Evolutionary conservation across 495 filamentous ascomycete genomes (phyloP).

Genomic region (Lasiosphaeria hispida): DNA sequence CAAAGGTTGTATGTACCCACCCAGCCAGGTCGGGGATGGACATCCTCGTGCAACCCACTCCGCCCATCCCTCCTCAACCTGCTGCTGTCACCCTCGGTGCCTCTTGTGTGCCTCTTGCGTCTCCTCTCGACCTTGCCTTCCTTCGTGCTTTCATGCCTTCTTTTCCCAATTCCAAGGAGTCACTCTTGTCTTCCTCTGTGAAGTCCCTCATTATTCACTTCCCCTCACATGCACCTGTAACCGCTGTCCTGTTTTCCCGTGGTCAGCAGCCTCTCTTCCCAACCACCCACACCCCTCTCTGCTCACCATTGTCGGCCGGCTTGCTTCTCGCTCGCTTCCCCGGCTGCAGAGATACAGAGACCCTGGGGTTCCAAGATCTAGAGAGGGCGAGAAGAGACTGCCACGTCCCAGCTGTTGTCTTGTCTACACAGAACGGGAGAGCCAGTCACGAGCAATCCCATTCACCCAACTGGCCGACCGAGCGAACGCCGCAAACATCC

Average conservation of each 20-base stretch:
- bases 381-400: too few species aligned
- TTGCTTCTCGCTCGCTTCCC: conserved; percentile 2
- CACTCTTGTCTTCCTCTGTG: conserved; percentile 5
- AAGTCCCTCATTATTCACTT: conserved; percentile 5
- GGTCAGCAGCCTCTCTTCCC: not conserved
- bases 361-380: too few species aligned
- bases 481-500: not conserved
- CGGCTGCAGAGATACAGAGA: too few species aligned
- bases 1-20: not conserved
- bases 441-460: not conserved
- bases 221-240: conserved; percentile 1
- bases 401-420: too few species aligned
- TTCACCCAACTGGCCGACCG: conserved; percentile 1
- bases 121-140: not conserved
- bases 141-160: not conserved
- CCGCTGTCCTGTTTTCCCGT: not conserved
- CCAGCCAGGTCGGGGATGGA: conserved; percentile 2
- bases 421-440: too few species aligned
- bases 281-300: not conserved
- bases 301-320: not conserved
- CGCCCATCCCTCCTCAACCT: conserved; percentile 1
- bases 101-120: conserved; percentile 4
- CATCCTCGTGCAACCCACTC: conserved; percentile 4
- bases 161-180: not conserved
- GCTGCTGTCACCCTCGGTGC: conserved; percentile 8